Conservation (phyloP, 371 early-diverging fungal species). For the Rhizomucor miehei region DNA sequence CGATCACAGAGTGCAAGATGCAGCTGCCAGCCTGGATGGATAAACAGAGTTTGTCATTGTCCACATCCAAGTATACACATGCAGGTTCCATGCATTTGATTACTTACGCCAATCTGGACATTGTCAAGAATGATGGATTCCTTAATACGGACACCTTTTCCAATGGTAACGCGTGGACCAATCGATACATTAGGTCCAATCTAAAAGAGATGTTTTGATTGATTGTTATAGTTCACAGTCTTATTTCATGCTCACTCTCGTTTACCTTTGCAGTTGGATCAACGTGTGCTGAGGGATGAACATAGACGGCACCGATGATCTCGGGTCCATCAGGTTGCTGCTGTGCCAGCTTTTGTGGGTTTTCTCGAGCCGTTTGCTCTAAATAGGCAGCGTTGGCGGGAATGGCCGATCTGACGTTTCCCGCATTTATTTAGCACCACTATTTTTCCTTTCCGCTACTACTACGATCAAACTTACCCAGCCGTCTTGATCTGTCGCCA, state of each 20-base stretch:
- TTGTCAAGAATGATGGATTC: slow-evolving; percentile 95
- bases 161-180: slow-evolving; percentile 91
- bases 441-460: background rate
- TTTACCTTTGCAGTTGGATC: slow-evolving; percentile 89
- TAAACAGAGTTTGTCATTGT: background rate
- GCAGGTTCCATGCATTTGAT: background rate
- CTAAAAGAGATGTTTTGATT: slow-evolving; percentile 20
- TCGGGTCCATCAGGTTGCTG: slow-evolving; percentile 61
- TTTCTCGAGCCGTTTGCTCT: slow-evolving; percentile 65
- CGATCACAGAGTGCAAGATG: slow-evolving; percentile 91
- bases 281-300: slow-evolving; percentile 91
- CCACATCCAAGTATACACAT: slow-evolving; percentile 34
- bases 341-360: slow-evolving; percentile 65
- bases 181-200: slow-evolving; percentile 97
- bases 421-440: background rate
- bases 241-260: background rate
- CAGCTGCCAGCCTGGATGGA: slow-evolving; percentile 60
- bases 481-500: slow-evolving; percentile 97
- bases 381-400: slow-evolving; percentile 90
- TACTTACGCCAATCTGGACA: slow-evolving; percentile 85
- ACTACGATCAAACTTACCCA: slow-evolving; percentile 42
- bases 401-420: slow-evolving; percentile 74
- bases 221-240: background rate
- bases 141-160: slow-evolving; percentile 92
- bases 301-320: slow-evolving; percentile 87